Base-by-base conservation (phyloP, 2,329 filamentous ascomycete genomes). In the Pseudogymnoascus sp. region DNA sequence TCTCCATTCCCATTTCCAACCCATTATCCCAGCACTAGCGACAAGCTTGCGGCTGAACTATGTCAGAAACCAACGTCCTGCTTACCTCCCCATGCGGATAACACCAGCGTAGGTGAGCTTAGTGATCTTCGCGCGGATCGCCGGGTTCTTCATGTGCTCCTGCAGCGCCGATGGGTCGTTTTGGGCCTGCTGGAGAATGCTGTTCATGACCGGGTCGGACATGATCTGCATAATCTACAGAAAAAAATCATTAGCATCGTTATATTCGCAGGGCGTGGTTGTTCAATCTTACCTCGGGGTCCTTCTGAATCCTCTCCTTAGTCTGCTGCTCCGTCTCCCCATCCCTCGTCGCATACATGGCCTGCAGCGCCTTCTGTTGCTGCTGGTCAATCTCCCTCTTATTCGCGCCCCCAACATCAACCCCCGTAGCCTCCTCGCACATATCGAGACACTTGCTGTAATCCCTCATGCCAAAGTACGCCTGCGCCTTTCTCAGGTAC, bases 321-420 rank as follows among this genome's bases (percentile, higher is more conserved):
- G 95, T 96, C 83, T 99, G 87, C 76, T 96, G 90, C 80, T 99
- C 95, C 0, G 90, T 93, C 85, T 99, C 95, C 69, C 95, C 95
- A 73, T 96, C 93, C 26, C 92, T 88, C 19, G 91, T 88, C 62
- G 89, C 82, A 78, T 95, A 97, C 85, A 97, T 96, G 69, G 91
- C 89, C 37, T 88, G 80, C 71, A 96, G 81, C 0, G 93, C 93
- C 83, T 97, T 97, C 77, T 96, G 89, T 76, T 93, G 90, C 78
- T 96, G 91, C 75, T 90, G 85, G 72, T 97, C 91, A 71, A 99
- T 96, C 80, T 99, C 95, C 42, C 91, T 86, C 0, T 88, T 82
- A 74, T 97, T 95, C 74, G 91, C 91, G 16, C 56, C 56, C 63
- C 78, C 79, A 64, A 82, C 82, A 75, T 99, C 95, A 65, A 96